Evolutionary conservation across 768 basidiomycete genomes (phyloP).

Genomic region (Paxillus involutus): DNA sequence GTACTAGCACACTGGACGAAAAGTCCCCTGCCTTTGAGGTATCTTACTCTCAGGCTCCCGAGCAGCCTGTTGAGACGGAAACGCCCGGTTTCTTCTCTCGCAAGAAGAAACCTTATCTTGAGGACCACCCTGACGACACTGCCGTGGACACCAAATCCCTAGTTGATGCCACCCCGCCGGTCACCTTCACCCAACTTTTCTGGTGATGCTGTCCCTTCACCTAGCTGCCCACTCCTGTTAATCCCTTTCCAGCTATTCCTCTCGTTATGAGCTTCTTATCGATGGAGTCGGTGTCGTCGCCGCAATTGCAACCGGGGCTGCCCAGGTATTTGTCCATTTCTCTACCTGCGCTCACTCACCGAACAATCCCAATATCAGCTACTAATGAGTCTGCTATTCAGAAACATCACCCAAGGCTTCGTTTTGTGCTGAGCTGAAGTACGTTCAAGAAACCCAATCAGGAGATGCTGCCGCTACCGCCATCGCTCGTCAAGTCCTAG

Average conservation of each 20-base stretch:
- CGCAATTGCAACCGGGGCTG: conserved; percentile 76
- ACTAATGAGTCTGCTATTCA: conserved; percentile 83
- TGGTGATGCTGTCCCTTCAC: conserved; percentile 33
- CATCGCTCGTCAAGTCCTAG: conserved; percentile 31
- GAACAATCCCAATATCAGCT: conserved; percentile 41
- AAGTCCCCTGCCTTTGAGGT: conserved; percentile 34
- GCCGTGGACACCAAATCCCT: conserved; percentile 17
- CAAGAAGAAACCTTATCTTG: conserved; percentile 30
- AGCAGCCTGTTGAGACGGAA: conserved; percentile 14
- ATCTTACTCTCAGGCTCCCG: not conserved
- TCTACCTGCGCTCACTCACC: not conserved
- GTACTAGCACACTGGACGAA: conserved; percentile 44
- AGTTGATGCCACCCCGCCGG: conserved; percentile 34
- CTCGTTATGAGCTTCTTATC: conserved; percentile 61
- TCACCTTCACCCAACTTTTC: conserved; percentile 46
- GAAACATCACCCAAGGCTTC: conserved; percentile 73
- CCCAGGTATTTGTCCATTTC: conserved; percentile 52
- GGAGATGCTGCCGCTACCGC: conserved; percentile 32
- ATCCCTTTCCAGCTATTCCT: conserved; percentile 61
- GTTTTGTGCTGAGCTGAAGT: conserved; percentile 42
- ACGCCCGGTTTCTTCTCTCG: conserved; percentile 41
- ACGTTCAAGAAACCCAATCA: not conserved
- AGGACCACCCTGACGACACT: conserved; percentile 4
- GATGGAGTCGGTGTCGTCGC: conserved; percentile 71
- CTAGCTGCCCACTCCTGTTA: not conserved